phyloP scores from a whole-genome alignment of 805 yeast genomes.

The Alloascoidea hylecoeti region DNA sequence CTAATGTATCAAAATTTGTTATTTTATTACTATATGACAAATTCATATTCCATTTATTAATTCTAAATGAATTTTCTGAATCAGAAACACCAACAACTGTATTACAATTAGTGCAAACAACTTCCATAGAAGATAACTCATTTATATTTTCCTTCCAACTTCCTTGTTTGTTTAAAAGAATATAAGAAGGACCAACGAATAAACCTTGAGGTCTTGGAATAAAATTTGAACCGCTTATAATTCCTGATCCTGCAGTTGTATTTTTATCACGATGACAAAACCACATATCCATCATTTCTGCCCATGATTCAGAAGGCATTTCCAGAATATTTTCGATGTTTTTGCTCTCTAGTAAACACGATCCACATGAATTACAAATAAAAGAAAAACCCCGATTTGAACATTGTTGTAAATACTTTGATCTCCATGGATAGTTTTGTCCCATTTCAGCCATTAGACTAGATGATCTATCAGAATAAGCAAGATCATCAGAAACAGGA shows the following conservation, averaged over 20 bases:
- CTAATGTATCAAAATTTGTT: constrained; percentile 23
- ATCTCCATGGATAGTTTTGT: background rate
- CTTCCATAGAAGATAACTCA: background rate
- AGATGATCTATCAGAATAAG: background rate
- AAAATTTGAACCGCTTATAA: constrained; percentile 24
- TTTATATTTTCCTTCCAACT: constrained; percentile 6
- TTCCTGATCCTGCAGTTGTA: constrained; percentile 12
- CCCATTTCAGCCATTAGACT: background rate
- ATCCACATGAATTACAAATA: background rate
- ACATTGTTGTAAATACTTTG: background rate
- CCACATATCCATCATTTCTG: constrained; percentile 95
- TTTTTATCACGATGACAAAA: constrained; percentile 45
- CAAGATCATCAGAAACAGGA: background rate
- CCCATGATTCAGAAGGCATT: constrained; percentile 90
- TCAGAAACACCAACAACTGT: constrained; percentile 6
- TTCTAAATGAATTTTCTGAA: constrained; percentile 10
- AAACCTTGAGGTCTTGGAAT: constrained; percentile 27
- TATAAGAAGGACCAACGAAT: constrained; percentile 44
- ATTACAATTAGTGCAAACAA: constrained; percentile 6
- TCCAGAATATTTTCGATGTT: constrained; percentile 20
- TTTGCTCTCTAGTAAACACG: background rate
- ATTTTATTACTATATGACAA: constrained; percentile 12
- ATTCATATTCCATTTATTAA: constrained; percentile 45
- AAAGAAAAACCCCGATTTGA: background rate
- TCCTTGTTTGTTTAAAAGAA: constrained; percentile 21